A percentile compares a stretch with the other conserved stretches of the same genome.
These are phyloP conservation scores for Apiospora hydei DNA, from an alignment of 2,329 filamentous ascomycete genomes.

Conservation along the genomic window DNA sequence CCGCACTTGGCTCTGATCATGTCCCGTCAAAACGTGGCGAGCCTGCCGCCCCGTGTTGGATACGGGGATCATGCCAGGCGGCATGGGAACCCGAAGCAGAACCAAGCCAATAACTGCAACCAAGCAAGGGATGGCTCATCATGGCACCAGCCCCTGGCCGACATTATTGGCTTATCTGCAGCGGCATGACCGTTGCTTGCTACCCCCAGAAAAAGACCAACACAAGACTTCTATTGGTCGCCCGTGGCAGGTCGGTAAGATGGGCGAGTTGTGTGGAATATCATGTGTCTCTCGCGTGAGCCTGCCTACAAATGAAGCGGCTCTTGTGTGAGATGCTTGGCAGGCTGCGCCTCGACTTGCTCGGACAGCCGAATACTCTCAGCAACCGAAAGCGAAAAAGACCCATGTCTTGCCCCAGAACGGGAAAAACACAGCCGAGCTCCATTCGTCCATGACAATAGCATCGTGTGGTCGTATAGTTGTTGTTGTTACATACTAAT, in stretches of 20 bases:
- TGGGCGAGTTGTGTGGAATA: background rate
- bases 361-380: background rate
- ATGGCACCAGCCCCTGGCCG: background rate
- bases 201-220: background rate
- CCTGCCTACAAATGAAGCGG: background rate
- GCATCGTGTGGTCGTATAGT: background rate
- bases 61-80: background rate
- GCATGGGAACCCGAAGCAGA: background rate
- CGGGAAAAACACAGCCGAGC: background rate
- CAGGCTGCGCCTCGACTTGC: background rate
- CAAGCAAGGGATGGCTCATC: background rate
- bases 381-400: background rate
- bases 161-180: slow-evolving; percentile 14
- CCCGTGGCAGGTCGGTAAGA: background rate
- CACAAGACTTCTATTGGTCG: background rate
- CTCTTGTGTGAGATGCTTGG: background rate
- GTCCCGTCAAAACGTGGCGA: background rate
- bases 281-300: background rate
- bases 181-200: background rate
- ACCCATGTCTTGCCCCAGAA: background rate
- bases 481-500: background rate
- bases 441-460: too few species aligned
- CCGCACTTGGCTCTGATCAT: background rate
- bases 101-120: background rate
- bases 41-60: background rate